Evolutionary conservation across 306 rosid species (phyloP).

Genomic region (Aeschynomene evenia): DNA sequence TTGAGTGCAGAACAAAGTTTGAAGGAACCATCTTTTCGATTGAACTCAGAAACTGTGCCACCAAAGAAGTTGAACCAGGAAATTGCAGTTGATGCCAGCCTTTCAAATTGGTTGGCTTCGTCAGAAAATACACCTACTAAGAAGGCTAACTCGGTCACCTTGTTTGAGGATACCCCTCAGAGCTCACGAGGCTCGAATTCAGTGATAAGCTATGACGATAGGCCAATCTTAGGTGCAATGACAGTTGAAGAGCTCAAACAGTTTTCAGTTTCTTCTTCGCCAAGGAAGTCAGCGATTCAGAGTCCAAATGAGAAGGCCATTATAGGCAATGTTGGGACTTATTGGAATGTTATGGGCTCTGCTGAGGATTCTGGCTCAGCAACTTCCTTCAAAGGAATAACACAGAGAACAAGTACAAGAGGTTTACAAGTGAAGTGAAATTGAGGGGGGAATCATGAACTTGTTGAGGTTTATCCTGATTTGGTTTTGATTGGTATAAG

Average conservation of each 20-base stretch:
- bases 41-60: constrained; percentile 15
- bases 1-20: constrained; percentile 37
- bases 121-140: constrained; percentile 47
- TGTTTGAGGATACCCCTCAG: constrained; percentile 36
- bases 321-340: constrained; percentile 68
- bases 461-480: neutral
- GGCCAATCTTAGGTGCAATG: constrained; percentile 81
- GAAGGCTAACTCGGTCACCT: constrained; percentile 32
- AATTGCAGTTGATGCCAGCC: constrained; percentile 79
- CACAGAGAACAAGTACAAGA: constrained; percentile 60
- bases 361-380: constrained; percentile 46
- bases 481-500: too few relatives aligned
- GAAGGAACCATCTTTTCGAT: neutral
- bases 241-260: constrained; percentile 71
- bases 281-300: constrained; percentile 52
- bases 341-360: constrained; percentile 51
- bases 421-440: constrained; percentile 53
- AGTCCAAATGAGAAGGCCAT: constrained; percentile 59
- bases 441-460: constrained; percentile 8
- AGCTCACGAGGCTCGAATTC: constrained; percentile 58
- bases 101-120: constrained; percentile 77
- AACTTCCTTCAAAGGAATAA: constrained; percentile 60
- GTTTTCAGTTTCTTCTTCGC: constrained; percentile 60
- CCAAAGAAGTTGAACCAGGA: constrained; percentile 47
- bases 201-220: constrained; percentile 57